Percentiles rank a stretch among this genome's conserved stretches.
These are phyloP conservation scores for Tulasnella sp. DNA, from an alignment of 768 basidiomycete species.

Conservation along the genomic window DNA sequence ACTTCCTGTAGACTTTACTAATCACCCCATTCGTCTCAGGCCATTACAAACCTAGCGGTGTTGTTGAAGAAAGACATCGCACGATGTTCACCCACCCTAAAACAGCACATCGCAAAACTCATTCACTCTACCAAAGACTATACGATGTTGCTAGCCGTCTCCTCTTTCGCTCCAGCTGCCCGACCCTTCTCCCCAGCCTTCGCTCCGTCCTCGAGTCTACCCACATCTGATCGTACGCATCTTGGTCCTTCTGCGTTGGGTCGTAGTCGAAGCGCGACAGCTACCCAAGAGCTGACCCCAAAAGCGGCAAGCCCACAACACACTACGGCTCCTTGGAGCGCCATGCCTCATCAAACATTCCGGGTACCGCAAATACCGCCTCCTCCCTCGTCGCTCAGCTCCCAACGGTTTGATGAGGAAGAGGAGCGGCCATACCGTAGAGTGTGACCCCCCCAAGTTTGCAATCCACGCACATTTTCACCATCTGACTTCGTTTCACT, in stretches of 20 bases:
- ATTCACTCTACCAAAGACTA: slow-evolving; percentile 84
- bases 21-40: slow-evolving; percentile 28
- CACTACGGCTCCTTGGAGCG: slow-evolving; percentile 51
- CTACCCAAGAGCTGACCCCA: slow-evolving; percentile 42
- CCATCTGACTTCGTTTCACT: neutral
- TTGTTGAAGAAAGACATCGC: slow-evolving; percentile 32
- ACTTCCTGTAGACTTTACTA: slow-evolving; percentile 30
- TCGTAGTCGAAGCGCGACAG: slow-evolving; percentile 50
- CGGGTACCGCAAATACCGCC: slow-evolving; percentile 36
- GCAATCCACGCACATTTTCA: neutral
- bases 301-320: slow-evolving; percentile 33
- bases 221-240: slow-evolving; percentile 38
- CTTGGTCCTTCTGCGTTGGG: slow-evolving; percentile 48
- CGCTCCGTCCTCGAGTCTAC: slow-evolving; percentile 18
- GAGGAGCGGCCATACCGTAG: slow-evolving; percentile 9
- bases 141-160: slow-evolving; percentile 79
- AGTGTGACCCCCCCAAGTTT: neutral
- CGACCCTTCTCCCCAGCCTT: slow-evolving; percentile 61
- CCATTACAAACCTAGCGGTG: slow-evolving; percentile 13
- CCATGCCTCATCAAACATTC: slow-evolving; percentile 50
- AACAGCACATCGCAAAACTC: slow-evolving; percentile 67
- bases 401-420: slow-evolving; percentile 19
- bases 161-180: slow-evolving; percentile 64
- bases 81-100: slow-evolving; percentile 56
- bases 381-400: neutral